These are phyloP conservation scores for Pouteria glomerata DNA, from an alignment of 148 eudicot species.

Conservation along the genomic window DNA sequence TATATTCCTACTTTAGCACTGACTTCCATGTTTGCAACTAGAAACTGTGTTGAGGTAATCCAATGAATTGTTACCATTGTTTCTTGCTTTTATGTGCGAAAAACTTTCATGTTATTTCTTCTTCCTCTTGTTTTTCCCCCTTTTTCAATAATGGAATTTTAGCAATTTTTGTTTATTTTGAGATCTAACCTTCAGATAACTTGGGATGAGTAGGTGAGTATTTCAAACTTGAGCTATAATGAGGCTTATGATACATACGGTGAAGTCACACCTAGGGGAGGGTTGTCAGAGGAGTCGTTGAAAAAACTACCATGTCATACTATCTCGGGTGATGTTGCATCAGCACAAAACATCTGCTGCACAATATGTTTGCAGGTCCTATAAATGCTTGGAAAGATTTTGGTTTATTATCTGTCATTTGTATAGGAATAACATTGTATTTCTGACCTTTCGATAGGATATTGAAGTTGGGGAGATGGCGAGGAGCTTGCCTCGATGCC, in stretches of 20 bases:
- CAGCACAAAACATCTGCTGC: conserved; percentile 37
- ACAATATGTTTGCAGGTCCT: conserved; percentile 63
- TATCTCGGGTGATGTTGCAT: conserved; percentile 23
- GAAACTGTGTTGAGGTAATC: too few relatives aligned
- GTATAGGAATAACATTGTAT: not conserved
- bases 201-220: conserved; percentile 34
- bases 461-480: conserved; percentile 50
- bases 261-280: conserved; percentile 41
- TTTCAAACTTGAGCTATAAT: conserved; percentile 30
- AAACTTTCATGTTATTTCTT: too few relatives aligned
- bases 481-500: conserved; percentile 48
- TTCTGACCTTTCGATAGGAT: conserved; percentile 34
- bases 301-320: conserved; percentile 41
- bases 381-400: not conserved
- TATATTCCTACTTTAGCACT: too few relatives aligned
- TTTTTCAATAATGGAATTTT: not conserved
- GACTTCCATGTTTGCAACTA: too few relatives aligned
- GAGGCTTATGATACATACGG: conserved; percentile 34
- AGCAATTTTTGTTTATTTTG: not conserved
- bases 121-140: too few relatives aligned
- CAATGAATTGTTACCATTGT: not conserved
- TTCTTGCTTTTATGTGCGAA: not conserved
- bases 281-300: conserved; percentile 39
- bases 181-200: conserved; percentile 6
- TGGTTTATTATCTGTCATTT: not conserved